Conservation (phyloP, 441 rosid species). For the Mallotus repandus region DNA sequence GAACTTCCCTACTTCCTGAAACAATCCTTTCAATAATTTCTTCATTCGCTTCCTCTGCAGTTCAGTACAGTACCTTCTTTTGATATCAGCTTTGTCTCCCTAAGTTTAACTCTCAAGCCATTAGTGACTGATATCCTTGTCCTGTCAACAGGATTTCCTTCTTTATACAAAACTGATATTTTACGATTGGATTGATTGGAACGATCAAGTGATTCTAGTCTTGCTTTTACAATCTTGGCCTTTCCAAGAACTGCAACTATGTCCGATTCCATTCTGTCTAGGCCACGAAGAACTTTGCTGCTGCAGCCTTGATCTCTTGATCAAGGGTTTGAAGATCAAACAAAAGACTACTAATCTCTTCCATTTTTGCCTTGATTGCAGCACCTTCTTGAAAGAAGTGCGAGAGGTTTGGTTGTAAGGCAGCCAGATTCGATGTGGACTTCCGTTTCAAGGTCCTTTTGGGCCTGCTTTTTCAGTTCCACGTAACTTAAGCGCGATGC, state of each 20-base stretch:
- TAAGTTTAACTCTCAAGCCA: conserved; percentile 54
- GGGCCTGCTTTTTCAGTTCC: conserved; percentile 73
- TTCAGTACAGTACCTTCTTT: conserved; percentile 57
- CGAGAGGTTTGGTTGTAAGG: conserved; percentile 47
- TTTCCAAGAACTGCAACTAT: conserved; percentile 56
- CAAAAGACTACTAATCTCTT: conserved; percentile 79
- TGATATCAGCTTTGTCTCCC: conserved; percentile 61
- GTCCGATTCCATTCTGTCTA: conserved; percentile 70
- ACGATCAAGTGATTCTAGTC: conserved; percentile 56
- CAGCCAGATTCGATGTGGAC: conserved; percentile 53
- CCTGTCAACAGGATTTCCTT: conserved; percentile 59
- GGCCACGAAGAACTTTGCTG: conserved; percentile 62
- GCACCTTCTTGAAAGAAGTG: conserved; percentile 62
- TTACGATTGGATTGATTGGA: conserved; percentile 36
- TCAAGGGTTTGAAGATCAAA: conserved; percentile 64
- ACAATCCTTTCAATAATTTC: conserved; percentile 57
- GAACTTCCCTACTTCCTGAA: conserved; percentile 39
- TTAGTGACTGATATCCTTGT: conserved; percentile 56
- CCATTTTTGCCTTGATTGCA: conserved; percentile 55
- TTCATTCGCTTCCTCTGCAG: conserved; percentile 61
- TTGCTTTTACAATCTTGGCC: conserved; percentile 55
- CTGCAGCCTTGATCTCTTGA: conserved; percentile 75
- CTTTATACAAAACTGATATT: conserved; percentile 34
- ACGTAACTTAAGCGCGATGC: conserved; percentile 75
- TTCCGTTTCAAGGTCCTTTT: conserved; percentile 47